phyloP scores from a whole-genome alignment of 768 basidiomycete genomes.

The Boletus reticulatus region DNA sequence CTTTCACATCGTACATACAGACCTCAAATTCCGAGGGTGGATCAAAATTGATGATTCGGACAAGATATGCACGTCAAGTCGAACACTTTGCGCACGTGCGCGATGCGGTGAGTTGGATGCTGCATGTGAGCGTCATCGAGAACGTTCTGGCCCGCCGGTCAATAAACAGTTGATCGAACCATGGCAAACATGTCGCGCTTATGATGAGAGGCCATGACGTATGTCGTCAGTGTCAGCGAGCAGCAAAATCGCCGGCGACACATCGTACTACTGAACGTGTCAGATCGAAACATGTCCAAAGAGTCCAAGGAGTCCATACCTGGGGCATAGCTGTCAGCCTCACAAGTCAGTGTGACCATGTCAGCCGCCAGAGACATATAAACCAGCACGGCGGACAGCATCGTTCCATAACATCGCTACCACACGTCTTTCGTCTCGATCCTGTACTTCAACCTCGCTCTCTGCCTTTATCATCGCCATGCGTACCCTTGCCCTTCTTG shows the following conservation, averaged over 20 bases:
- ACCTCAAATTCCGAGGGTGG: too few species aligned
- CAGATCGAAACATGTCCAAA: neutral
- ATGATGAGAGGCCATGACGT: neutral
- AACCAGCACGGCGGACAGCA: neutral
- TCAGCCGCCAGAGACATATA: conserved; percentile 27
- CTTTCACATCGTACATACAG: neutral
- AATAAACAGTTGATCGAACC: neutral
- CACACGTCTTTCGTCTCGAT: neutral
- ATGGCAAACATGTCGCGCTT: neutral
- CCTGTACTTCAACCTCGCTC: conserved; percentile 9
- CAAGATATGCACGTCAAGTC: neutral
- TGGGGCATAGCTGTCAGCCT: conserved; percentile 16
- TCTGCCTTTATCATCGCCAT: conserved; percentile 23
- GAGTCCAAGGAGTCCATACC: neutral
- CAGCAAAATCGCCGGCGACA: neutral
- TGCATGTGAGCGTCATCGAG: conserved; percentile 1
- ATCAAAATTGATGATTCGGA: too few species aligned
- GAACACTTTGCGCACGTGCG: neutral
- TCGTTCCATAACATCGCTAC: neutral
- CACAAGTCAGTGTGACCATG: conserved; percentile 1
- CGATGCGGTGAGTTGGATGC: neutral
- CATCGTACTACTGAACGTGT: neutral
- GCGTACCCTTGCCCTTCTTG: conserved; percentile 22
- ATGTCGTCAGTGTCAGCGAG: neutral
- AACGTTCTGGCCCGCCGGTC: neutral